Evolutionary conservation across 305 asterid genomes (phyloP), one percentile per base, ranked within the genome.

Genomic region (Fraxinus ornus): DNA sequence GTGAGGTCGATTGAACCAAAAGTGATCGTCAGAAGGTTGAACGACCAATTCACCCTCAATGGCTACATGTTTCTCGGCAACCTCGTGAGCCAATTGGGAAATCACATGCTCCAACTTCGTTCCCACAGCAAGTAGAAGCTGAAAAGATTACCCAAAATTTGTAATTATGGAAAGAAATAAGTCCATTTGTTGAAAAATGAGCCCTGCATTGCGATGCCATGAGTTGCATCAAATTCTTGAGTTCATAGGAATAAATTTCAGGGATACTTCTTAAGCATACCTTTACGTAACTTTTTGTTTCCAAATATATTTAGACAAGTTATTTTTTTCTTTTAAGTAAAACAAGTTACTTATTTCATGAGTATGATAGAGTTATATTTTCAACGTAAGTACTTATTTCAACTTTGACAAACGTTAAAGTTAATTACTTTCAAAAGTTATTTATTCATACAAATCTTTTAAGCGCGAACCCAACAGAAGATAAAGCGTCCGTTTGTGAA

Each of bases 71-170:
- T 93, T 95, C 90, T 95, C 98, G 0, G 99, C 98, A 39, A 95
- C 97, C 86, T 94, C 98, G 21, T 93, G 91, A 83, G 99, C 99
- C 84, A 95, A 86, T 86, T 95, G 91, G 28, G 89, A 76, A 24
- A 94, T 95, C 80, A 95, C 90, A 81, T 94, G 98, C 94, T 93
- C 99, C 89, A 95, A 90, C 83, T 95, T 95, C 5, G 98, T 90
- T 52, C 99, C 99, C 79, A 95, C 95, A 44, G 97, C 95, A 86
- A 95, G 90, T 79, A 95, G 91, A 83, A 95, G 93, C 98, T 95
- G 71, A 60, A 30, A 70, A 6, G 39, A 70, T 70, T 30, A 70
- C 41, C 75, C 6, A 70, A 70, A 70, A 70, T 4, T 70, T 70
- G 22, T 30, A 70, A 70, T 28, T 30, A 30, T 10, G 37, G 75